Evolutionary conservation across 1,284 basidiomycete species (phyloP).

Genomic region (Leccinum subatratum): DNA sequence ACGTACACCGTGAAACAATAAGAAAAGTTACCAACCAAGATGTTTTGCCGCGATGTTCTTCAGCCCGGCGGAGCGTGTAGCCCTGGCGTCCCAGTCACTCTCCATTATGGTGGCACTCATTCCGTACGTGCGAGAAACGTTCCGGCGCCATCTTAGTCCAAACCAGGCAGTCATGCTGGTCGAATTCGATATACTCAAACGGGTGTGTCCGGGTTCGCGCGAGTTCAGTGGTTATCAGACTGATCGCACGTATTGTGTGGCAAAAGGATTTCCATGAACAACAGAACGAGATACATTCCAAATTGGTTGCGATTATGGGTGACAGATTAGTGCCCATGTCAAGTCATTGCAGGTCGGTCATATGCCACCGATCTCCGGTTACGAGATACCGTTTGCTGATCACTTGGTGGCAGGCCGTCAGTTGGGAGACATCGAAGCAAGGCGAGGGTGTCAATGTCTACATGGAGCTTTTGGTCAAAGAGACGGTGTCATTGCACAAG

Average conservation of each 20-base stretch:
- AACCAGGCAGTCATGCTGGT: slow-evolving; percentile 95
- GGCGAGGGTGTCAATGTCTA: slow-evolving; percentile 70
- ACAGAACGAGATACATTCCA: slow-evolving; percentile 97
- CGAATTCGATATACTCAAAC: slow-evolving; percentile 97
- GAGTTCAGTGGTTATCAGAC: slow-evolving; percentile 5
- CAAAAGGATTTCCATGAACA: slow-evolving; percentile 96
- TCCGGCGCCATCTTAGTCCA: slow-evolving; percentile 84
- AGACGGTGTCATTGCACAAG: slow-evolving; percentile 94
- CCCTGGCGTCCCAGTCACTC: slow-evolving; percentile 91
- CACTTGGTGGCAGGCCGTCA: slow-evolving; percentile 50
- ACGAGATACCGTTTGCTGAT: slow-evolving; percentile 5
- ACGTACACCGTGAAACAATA: too few relatives aligned
- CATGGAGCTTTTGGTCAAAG: slow-evolving; percentile 89
- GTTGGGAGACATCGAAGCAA: slow-evolving; percentile 66
- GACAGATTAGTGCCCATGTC: slow-evolving; percentile 85
- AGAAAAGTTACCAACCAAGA: too few relatives aligned
- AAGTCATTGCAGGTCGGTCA: slow-evolving; percentile 64
- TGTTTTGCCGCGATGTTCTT: too few relatives aligned
- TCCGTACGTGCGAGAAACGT: slow-evolving; percentile 91
- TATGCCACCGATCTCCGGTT: slow-evolving; percentile 6
- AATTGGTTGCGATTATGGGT: slow-evolving; percentile 97
- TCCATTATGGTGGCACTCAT: slow-evolving; percentile 95
- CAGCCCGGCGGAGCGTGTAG: too few relatives aligned
- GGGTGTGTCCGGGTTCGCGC: slow-evolving; percentile 49
- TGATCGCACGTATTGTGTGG: slow-evolving; percentile 16